phyloP scores from a whole-genome alignment of 805 yeast species.

The Starmerella roubikii region DNA sequence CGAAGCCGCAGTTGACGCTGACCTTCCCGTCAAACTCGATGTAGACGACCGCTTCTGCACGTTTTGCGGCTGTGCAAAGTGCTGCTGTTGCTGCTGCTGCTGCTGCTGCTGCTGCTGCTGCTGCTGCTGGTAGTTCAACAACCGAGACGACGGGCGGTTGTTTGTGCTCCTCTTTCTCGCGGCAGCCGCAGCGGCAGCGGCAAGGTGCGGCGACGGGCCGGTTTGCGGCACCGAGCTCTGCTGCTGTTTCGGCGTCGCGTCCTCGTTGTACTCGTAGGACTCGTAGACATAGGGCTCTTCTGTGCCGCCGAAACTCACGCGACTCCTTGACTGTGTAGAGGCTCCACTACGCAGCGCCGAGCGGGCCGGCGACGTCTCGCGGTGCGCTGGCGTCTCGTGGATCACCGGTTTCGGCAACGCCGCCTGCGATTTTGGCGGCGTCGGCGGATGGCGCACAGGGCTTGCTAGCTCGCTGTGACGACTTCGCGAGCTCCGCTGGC shows the following conservation, averaged over 20 bases:
- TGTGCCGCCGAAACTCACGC: conserved; percentile 17
- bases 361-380: conserved; percentile 25
- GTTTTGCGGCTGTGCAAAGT: conserved; percentile 2
- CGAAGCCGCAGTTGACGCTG: not conserved
- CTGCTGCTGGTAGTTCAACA: not conserved
- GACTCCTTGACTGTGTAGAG: conserved; percentile 8
- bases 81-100: conserved; percentile 1
- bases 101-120: not conserved
- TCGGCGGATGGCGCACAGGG: too few relatives aligned
- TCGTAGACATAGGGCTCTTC: conserved; percentile 16
- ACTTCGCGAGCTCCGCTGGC: not conserved
- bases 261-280: conserved; percentile 17
- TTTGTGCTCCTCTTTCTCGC: conserved; percentile 1
- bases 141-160: not conserved
- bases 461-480: too few relatives aligned
- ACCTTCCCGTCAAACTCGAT: conserved; percentile 6
- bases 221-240: not conserved
- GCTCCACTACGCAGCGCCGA: conserved; percentile 23
- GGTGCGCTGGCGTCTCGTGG: conserved; percentile 4
- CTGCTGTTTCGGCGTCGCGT: conserved; percentile 5
- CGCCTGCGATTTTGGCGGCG: not conserved
- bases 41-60: conserved; percentile 12
- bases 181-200: conserved; percentile 15
- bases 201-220: conserved; percentile 3
- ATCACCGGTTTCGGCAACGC: not conserved